A percentile compares a stretch with the other conserved stretches of the same genome.
phyloP scores from a whole-genome alignment of 345 rosid species.

The Boechera stricta region DNA sequence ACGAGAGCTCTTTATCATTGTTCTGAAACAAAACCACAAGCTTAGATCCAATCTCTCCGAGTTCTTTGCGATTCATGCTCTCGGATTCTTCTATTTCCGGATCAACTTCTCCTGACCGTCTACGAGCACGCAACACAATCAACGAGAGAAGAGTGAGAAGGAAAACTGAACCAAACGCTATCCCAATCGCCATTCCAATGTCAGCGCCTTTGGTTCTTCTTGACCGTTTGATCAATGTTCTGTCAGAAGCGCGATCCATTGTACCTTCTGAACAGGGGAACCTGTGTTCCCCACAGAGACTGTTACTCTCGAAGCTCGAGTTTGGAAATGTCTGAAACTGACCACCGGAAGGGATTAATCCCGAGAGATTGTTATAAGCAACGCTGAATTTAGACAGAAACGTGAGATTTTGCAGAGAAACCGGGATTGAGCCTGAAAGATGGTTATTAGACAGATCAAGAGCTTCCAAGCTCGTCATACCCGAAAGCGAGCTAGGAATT shows the following conservation, averaged over 20 bases:
- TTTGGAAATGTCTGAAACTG: conserved; percentile 81
- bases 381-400: conserved; percentile 68
- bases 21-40: conserved; percentile 67
- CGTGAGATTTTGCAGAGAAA: conserved; percentile 46
- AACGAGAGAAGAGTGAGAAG: conserved; percentile 53
- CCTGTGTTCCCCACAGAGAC: conserved; percentile 76
- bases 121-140: conserved; percentile 60
- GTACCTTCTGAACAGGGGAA: conserved; percentile 45
- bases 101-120: conserved; percentile 66
- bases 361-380: conserved; percentile 61
- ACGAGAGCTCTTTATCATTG: conserved; percentile 62
- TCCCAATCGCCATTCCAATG: conserved; percentile 68
- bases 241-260: conserved; percentile 3
- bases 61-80: conserved; percentile 47
- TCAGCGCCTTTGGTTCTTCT: conserved; percentile 49
- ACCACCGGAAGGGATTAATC: conserved; percentile 64
- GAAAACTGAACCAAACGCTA: conserved; percentile 58
- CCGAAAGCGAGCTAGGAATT: conserved; percentile 53
- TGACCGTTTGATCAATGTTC: conserved; percentile 31
- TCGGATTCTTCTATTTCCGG: conserved; percentile 61
- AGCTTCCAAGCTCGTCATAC: conserved; percentile 60
- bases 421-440: conserved; percentile 53
- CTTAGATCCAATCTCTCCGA: conserved; percentile 60
- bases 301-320: conserved; percentile 80
- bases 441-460: conserved; percentile 59